phyloP scores from a whole-genome alignment of 2,329 filamentous ascomycete genomes.

The Talaromyces sp. region DNA sequence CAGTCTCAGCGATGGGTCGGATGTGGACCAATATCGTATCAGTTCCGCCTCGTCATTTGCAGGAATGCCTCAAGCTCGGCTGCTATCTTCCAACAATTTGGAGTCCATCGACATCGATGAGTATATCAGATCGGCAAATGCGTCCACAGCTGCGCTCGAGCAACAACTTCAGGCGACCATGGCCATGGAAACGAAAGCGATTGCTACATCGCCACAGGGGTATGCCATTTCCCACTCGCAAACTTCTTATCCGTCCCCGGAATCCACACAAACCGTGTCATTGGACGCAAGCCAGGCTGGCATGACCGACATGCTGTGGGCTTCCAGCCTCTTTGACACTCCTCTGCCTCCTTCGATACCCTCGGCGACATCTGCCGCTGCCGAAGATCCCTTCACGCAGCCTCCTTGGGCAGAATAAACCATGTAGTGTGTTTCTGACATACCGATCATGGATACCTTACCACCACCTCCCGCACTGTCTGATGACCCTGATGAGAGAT shows the following conservation, averaged over 20 bases:
- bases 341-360: conserved; percentile 12
- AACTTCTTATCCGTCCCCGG: conserved; percentile 20
- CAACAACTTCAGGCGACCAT: conserved; percentile 40
- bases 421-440: background rate
- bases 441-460: conserved; percentile 29
- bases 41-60: conserved; percentile 45
- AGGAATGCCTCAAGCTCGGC: conserved; percentile 40
- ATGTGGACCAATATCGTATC: conserved; percentile 40
- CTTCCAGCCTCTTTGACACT: conserved; percentile 30
- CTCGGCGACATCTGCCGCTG: conserved; percentile 17
- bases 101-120: conserved; percentile 45
- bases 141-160: conserved; percentile 39
- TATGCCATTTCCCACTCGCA: conserved; percentile 30
- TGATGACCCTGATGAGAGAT: conserved; percentile 46
- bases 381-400: conserved; percentile 34
- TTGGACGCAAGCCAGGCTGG: conserved; percentile 24
- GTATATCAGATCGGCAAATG: conserved; percentile 42
- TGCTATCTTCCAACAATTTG: conserved; percentile 40
- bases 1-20: conserved; percentile 42
- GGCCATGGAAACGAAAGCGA: conserved; percentile 33
- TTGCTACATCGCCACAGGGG: conserved; percentile 30
- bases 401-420: conserved; percentile 29
- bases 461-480: conserved; percentile 28
- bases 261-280: conserved; percentile 19
- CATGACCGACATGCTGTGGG: conserved; percentile 34